A percentile compares a stretch with the other conserved stretches of the same genome.
phyloP scores from a whole-genome alignment of 768 basidiomycete genomes.

The Vararia minispora region DNA sequence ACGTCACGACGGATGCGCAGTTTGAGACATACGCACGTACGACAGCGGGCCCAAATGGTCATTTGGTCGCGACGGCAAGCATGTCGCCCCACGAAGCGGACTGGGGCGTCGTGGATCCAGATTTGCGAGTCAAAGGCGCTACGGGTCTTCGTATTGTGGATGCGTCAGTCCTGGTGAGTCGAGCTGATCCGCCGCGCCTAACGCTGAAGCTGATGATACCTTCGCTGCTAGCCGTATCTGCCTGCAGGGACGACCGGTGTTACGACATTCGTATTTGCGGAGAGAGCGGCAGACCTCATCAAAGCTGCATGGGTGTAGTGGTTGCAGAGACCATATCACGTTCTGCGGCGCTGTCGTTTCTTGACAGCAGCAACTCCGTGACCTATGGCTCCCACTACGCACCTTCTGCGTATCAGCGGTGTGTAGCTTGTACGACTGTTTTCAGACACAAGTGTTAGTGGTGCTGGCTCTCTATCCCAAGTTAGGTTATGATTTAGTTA shows the following conservation, averaged over 20 bases:
- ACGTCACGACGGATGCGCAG: slow-evolving; percentile 8
- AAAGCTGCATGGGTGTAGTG: slow-evolving; percentile 1
- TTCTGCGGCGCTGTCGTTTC: too few relatives aligned
- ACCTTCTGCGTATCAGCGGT: too few relatives aligned
- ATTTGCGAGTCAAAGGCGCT: slow-evolving; percentile 13
- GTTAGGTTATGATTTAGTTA: too few relatives aligned
- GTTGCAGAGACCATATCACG: too few relatives aligned
- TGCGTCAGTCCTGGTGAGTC: slow-evolving; percentile 15
- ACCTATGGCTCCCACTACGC: too few relatives aligned
- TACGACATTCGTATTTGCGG: slow-evolving; percentile 1
- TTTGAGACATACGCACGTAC: slow-evolving; percentile 5
- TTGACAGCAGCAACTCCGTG: too few relatives aligned
- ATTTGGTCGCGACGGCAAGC: slow-evolving; percentile 11
- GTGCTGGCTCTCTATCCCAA: too few relatives aligned
- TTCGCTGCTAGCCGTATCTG: neutral
- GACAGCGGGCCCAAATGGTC: slow-evolving; percentile 2
- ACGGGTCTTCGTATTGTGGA: slow-evolving; percentile 14
- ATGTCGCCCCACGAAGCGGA: slow-evolving; percentile 8
- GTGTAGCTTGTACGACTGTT: too few relatives aligned
- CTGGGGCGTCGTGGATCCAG: slow-evolving; percentile 14
- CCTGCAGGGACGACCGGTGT: neutral
- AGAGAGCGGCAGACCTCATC: slow-evolving; percentile 6
- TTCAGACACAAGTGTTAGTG: too few relatives aligned
- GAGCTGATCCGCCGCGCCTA: neutral
- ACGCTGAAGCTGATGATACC: too few relatives aligned